Evolutionary conservation across 2,329 filamentous ascomycete species (phyloP).

Genomic region (Fusarium floridanum): DNA sequence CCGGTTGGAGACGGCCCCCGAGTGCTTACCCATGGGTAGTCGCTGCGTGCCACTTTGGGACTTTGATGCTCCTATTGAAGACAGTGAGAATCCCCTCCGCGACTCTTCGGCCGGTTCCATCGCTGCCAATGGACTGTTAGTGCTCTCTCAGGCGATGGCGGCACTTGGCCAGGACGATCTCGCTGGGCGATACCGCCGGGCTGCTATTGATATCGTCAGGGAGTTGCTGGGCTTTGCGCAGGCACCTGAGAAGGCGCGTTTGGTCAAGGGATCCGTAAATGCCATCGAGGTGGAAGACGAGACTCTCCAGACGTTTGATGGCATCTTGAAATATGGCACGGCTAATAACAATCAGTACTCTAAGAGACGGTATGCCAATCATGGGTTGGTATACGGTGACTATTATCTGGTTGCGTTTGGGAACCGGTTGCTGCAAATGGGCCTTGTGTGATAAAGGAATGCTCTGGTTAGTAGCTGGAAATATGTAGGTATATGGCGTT

Average conservation of each 20-base stretch:
- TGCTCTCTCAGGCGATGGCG: constrained; percentile 53
- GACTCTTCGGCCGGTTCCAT: constrained; percentile 57
- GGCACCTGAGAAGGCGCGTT: constrained; percentile 42
- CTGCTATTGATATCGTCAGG: constrained; percentile 46
- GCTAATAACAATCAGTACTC: constrained; percentile 51
- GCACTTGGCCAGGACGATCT: constrained; percentile 18
- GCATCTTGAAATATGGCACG: constrained; percentile 49
- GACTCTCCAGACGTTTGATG: constrained; percentile 43
- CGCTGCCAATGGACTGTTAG: constrained; percentile 57
- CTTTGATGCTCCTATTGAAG: constrained; percentile 58
- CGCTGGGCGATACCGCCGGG: constrained; percentile 43
- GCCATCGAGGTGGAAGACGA: neutral
- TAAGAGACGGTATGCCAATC: constrained; percentile 47
- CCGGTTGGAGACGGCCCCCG: constrained; percentile 49
- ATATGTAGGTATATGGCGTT: neutral
- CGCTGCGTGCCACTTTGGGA: constrained; percentile 50
- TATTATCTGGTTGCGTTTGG: constrained; percentile 63
- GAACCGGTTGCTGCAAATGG: constrained; percentile 59
- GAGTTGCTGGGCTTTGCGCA: constrained; percentile 50
- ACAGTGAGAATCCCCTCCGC: constrained; percentile 29
- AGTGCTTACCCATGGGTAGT: neutral
- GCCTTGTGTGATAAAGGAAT: constrained; percentile 14
- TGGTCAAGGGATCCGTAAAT: neutral
- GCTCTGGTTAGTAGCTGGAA: neutral
- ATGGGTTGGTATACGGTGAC: constrained; percentile 63